Conservation (phyloP, 73 alveolate genomes). For the Urostyla sp. region DNA sequence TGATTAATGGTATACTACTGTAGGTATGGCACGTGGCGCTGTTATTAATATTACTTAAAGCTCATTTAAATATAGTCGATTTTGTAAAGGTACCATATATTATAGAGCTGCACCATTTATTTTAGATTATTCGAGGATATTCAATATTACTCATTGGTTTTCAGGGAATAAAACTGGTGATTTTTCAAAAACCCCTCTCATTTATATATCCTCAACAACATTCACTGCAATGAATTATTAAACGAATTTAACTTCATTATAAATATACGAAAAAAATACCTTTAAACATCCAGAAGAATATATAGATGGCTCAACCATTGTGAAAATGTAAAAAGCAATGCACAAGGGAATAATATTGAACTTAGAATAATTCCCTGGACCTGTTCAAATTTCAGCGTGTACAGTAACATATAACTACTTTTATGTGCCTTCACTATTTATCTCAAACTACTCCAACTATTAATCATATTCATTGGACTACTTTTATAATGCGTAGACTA, state of each 20-base stretch:
- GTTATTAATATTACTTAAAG: background rate
- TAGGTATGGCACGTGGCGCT: constrained; percentile 3
- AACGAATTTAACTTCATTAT: constrained; percentile 9
- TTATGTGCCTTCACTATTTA: background rate
- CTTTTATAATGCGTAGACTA: background rate
- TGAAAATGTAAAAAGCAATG: background rate
- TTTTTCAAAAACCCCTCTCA: background rate
- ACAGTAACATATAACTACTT: background rate
- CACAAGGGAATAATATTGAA: constrained; percentile 38
- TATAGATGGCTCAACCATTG: background rate
- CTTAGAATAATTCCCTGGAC: constrained; percentile 28
- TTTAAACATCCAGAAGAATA: background rate
- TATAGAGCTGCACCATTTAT: background rate
- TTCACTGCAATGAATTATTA: background rate
- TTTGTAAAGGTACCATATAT: constrained; percentile 1
- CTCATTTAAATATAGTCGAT: background rate
- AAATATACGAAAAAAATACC: background rate
- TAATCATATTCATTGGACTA: background rate
- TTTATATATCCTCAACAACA: background rate
- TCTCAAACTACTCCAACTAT: background rate
- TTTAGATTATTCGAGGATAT: background rate
- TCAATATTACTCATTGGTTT: background rate
- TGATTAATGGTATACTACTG: background rate
- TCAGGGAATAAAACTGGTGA: background rate
- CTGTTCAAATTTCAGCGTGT: background rate